phyloP scores from a whole-genome alignment of 2,329 filamentous ascomycete genomes.

The Claviceps pusilla region DNA sequence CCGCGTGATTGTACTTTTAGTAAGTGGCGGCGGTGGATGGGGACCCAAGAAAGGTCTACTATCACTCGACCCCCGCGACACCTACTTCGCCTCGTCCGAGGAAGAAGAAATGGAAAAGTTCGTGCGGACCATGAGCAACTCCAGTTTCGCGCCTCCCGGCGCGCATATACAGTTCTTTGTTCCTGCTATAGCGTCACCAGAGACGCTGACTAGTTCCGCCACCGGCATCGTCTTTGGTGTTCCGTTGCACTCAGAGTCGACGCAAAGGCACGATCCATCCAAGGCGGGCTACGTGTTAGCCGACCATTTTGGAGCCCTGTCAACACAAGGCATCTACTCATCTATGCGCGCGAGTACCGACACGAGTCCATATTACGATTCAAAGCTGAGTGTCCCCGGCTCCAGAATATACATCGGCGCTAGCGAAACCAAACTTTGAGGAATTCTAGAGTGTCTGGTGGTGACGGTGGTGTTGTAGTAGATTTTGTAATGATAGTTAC shows the following conservation, averaged over 20 bases:
- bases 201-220: constrained; percentile 10
- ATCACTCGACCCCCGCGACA: constrained; percentile 57
- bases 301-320: constrained; percentile 46
- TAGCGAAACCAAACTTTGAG: background rate
- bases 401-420: constrained; percentile 15
- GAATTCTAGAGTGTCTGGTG: background rate
- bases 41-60: constrained; percentile 65
- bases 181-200: constrained; percentile 15
- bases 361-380: constrained; percentile 8
- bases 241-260: constrained; percentile 9
- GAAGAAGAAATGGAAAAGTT: constrained; percentile 40
- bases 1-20: constrained; percentile 14
- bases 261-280: constrained; percentile 1
- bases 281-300: constrained; percentile 3
- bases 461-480: constrained; percentile 3
- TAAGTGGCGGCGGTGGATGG: constrained; percentile 77
- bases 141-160: constrained; percentile 44
- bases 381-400: constrained; percentile 21
- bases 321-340: constrained; percentile 45
- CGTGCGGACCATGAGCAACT: constrained; percentile 30
- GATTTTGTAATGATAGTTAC: constrained; percentile 7
- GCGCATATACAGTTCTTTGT: constrained; percentile 54
- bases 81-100: constrained; percentile 29
- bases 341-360: constrained; percentile 10
- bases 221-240: constrained; percentile 20